Base-by-base conservation (phyloP, 805 yeast species). In the Yarrowia keelungensis region DNA sequence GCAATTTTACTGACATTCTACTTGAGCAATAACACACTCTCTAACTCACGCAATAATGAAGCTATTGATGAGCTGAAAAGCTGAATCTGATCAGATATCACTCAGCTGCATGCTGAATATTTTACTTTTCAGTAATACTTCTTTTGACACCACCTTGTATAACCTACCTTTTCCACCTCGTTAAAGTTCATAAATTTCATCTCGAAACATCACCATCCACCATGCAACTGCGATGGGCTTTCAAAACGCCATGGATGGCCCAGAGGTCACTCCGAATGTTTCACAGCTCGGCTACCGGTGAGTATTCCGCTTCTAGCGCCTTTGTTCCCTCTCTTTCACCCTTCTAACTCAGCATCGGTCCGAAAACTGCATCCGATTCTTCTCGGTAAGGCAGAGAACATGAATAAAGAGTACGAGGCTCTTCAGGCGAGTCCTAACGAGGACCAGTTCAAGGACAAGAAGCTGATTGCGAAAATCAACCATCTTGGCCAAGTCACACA, bases 301-400 rank as follows among this genome's bases (percentile, higher is more conserved):
- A 56, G 64, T 56, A 42, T 8, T 0, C 32, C 32, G 3, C 32
- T 26, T 26, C 7, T 26, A 5, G 9, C 19, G 8, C 8, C 46
- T n/a, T n/a, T 3, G 8, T 10, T 38, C 2, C 12, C 39, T 5
- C 39, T 8, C n/a, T 42, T 42, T 7, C 19, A n/a, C 46, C 46
- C 46, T 38, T 11, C 62, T 64, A 51, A 38, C 65, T 26, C 42
- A 46, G 61, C 22, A 26, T 62, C 58, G 45, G 61, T 22, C 26
- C 62, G 64, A 36, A 53, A 70, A 42, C 75, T 85, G 11, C 90
- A 87, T 69, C 87, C 89, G 0, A 78, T 84, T 0, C 74, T 88
- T 12, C 69, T 85, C 35, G 74, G 81, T 64, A 81, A 85, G 72
- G 88, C 90, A 0, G 77, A 78, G 15, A 62, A 74, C 8, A 75